Evolutionary conservation across 1,284 basidiomycete genomes (phyloP).

Genomic region (Ganoderma sp.): DNA sequence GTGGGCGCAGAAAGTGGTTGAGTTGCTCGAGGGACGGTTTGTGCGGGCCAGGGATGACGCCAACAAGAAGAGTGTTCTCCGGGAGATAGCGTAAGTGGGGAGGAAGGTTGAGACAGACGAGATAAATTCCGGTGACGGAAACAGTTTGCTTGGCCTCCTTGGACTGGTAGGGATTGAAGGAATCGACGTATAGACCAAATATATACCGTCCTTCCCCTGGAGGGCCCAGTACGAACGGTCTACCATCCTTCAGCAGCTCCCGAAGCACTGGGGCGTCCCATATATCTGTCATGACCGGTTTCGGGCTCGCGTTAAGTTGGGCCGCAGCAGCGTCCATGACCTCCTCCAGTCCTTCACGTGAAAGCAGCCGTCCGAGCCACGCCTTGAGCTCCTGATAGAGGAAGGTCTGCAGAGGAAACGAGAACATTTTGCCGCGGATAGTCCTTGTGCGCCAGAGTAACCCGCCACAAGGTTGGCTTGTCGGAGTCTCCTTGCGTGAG

Average conservation of each 20-base stretch:
- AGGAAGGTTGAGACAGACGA: constrained; percentile 40
- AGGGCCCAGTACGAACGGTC: constrained; percentile 20
- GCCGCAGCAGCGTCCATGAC: constrained; percentile 14
- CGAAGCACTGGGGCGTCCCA: constrained; percentile 30
- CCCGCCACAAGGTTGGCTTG: constrained; percentile 15
- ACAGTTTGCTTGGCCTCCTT: constrained; percentile 27
- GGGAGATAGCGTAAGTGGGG: constrained; percentile 36
- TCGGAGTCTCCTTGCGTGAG: constrained; percentile 1
- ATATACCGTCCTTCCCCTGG: constrained; percentile 13
- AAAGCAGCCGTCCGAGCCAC: constrained; percentile 30
- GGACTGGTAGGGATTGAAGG: constrained; percentile 33
- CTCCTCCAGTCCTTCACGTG: constrained; percentile 26
- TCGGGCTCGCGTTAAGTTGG: not conserved
- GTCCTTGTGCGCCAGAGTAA: constrained; percentile 12
- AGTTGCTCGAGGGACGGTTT: constrained; percentile 43
- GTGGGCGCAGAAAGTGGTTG: constrained; percentile 43
- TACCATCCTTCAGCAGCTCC: constrained; percentile 23
- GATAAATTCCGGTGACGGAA: constrained; percentile 33
- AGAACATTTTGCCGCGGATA: not conserved
- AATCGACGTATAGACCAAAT: constrained; percentile 29
- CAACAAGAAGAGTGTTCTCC: constrained; percentile 39
- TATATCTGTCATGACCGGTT: constrained; percentile 17
- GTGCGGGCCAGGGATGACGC: constrained; percentile 44
- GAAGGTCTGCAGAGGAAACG: constrained; percentile 19
- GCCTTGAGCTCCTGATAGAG: constrained; percentile 29